Percentiles rank a stretch among this genome's conserved stretches.
Evolutionary conservation across 495 filamentous ascomycete species (phyloP).

Genomic region (Aspergillus indologenus): DNA sequence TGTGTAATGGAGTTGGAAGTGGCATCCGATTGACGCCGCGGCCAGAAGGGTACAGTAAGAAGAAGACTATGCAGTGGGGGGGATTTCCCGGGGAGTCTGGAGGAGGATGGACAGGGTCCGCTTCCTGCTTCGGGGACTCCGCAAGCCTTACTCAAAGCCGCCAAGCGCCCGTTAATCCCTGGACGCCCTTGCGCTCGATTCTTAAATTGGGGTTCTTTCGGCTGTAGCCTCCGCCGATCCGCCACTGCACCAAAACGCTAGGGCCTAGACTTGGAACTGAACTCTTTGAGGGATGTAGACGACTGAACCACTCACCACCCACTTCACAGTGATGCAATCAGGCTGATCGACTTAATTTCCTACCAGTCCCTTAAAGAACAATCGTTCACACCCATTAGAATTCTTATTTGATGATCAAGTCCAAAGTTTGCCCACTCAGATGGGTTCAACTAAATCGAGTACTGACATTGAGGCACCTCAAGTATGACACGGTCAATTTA

Average conservation of each 20-base stretch:
- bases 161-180: conserved; percentile 15
- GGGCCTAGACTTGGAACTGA: conserved; percentile 9
- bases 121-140: conserved; percentile 6
- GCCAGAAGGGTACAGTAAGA: no score
- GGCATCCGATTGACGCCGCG: neutral
- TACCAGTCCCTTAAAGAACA: neutral
- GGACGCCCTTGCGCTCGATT: conserved; percentile 13
- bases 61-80: no score
- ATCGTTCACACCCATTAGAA: neutral
- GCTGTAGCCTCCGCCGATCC: conserved; percentile 9
- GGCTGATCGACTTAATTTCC: neutral
- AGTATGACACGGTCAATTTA: neutral
- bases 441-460: no score
- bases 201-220: conserved; percentile 10
- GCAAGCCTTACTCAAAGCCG: conserved; percentile 14
- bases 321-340: neutral
- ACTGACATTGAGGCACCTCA: no score
- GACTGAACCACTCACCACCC: neutral
- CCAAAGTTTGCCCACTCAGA: no score
- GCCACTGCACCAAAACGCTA: neutral
- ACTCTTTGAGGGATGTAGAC: neutral
- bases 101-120: neutral
- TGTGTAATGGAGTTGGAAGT: neutral
- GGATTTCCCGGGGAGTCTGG: no score
- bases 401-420: neutral